A percentile compares a stretch with the other conserved stretches of the same genome.
These are phyloP conservation scores for Carex littledalei DNA, from an alignment of 176 grass and related monocot genomes.

Conservation along the genomic window DNA sequence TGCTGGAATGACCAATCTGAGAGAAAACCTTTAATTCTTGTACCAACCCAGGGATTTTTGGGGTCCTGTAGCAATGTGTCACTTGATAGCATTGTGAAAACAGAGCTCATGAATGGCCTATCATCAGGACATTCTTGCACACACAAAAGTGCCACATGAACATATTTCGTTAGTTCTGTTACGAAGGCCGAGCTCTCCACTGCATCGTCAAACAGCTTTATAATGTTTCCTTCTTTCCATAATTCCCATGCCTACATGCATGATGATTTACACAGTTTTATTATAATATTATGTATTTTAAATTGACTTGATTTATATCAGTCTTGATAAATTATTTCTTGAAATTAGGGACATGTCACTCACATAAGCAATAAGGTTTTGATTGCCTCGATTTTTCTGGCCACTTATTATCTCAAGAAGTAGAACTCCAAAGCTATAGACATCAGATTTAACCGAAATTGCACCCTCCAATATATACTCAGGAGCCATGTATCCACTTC, in stretches of 20 bases:
- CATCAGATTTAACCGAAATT: constrained; percentile 57
- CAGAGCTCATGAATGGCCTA: background rate
- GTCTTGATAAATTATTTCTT: background rate
- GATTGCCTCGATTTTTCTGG: constrained; percentile 16
- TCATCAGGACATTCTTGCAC: constrained; percentile 15
- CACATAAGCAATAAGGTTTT: constrained; percentile 48
- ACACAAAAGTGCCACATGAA: constrained; percentile 12
- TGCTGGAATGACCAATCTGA: background rate
- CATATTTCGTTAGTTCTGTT: background rate
- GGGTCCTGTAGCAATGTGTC: constrained; percentile 22
- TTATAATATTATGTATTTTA: background rate
- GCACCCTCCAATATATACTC: constrained; percentile 41
- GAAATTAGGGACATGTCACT: background rate
- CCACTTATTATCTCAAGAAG: constrained; percentile 42
- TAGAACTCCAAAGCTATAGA: constrained; percentile 55
- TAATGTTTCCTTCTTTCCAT: background rate
- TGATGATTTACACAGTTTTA: background rate
- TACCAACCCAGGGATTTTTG: constrained; percentile 24
- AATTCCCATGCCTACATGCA: constrained; percentile 14
- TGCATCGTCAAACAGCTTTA: too few relatives aligned
- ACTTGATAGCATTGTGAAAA: constrained; percentile 1
- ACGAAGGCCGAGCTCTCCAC: too few relatives aligned
- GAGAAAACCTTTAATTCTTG: background rate
- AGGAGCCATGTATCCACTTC: constrained; percentile 36
- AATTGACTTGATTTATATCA: background rate